phyloP scores from a whole-genome alignment of 164 flowering plant species.

The Kalanchoe fedtschenkoi region DNA sequence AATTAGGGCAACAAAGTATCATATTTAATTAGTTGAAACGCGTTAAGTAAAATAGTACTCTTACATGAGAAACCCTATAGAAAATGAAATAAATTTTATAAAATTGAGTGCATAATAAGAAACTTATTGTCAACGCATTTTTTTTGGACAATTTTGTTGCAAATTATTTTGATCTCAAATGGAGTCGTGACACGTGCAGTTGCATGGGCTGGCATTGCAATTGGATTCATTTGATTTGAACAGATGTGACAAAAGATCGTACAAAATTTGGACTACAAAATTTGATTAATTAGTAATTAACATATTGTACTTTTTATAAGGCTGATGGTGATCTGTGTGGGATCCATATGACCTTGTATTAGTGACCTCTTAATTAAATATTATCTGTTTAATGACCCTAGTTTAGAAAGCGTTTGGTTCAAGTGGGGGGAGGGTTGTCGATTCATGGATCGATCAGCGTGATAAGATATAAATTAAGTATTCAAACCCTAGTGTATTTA shows the following conservation, averaged over 20 bases:
- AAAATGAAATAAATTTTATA: no score
- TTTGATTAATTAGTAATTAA: not conserved
- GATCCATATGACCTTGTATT: no score
- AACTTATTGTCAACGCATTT: not conserved
- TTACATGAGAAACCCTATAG: no score
- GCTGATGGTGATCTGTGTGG: not conserved
- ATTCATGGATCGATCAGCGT: no score
- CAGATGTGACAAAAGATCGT: not conserved
- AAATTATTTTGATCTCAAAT: not conserved
- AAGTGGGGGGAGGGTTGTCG: no score
- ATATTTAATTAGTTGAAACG: not conserved
- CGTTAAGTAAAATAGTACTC: not conserved
- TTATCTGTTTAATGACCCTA: no score
- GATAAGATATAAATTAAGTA: no score
- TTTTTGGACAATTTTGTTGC: not conserved
- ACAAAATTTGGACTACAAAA: not conserved
- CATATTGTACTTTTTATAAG: not conserved
- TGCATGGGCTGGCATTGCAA: not conserved
- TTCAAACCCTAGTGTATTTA: no score
- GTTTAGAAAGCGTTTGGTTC: no score
- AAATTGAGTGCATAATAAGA: no score
- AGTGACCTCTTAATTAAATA: no score
- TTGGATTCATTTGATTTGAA: not conserved
- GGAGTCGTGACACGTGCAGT: not conserved
- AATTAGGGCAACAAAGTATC: not conserved